Evolutionary conservation across 495 filamentous ascomycete species (phyloP), one percentile per base, ranked within the genome.

Genomic region (Hypoxylon rickii): DNA sequence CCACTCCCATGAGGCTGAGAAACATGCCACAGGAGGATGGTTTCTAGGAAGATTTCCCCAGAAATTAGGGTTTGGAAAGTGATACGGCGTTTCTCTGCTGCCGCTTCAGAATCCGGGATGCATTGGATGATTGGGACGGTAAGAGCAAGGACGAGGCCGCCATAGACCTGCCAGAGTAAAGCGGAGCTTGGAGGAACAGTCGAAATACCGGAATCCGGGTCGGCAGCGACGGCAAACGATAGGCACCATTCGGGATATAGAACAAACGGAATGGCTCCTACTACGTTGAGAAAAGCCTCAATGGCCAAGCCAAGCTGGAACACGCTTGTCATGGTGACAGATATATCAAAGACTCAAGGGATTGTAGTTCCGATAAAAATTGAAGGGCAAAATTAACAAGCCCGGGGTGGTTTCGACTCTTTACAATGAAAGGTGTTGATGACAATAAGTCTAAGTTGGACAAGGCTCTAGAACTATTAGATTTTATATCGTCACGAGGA

Each of bases 91-190:
- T 51, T 55, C 15, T 55, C 57, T 1, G 44, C 17, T 16, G 37
- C 51, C 10, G 50, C 44, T 5, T 50, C 21, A 7, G 44, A 61
- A 12, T 55, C 17, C 5, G 57, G 57, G 26, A 55, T 55, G 21
- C 57, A 61, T 8, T 41, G 31, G 44, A 55, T 16, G 18, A 51
- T 10, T 1, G 57, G 57, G 16, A 61, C n/a, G 1, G 57, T 61
- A 34, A 61, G 57, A 1, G 51, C 44, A 3, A 61, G 51, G 20
- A 61, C 51, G 0, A 61, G 44, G 12, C 19, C 50, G 7, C 57
- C 57, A 19, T 61, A 61, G 17, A 55, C 19, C 38, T 61, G 57
- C 57, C 57, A 61, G 3, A 61, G 33, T 17, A 61, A 24, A 13
- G 51, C 45, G n/a, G 57, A 50, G 18, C 44, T 61, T 21, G 44